Conservation (phyloP, 345 rosid species). For the Euphorbia pulcherrima region DNA sequence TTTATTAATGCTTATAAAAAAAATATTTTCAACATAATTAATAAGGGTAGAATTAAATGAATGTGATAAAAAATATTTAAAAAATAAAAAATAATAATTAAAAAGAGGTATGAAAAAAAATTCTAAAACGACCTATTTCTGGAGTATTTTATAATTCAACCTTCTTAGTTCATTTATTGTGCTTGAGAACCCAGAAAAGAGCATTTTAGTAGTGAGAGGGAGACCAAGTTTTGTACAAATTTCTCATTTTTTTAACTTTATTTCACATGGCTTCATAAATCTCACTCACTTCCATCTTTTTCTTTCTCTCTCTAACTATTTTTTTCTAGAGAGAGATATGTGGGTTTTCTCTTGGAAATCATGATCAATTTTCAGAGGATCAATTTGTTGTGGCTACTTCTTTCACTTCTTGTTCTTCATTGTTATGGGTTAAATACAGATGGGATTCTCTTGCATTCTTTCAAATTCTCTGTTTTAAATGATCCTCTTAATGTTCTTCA, state of each 20-base stretch:
- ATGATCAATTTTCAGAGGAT: constrained; percentile 38
- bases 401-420: constrained; percentile 14
- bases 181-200: constrained; percentile 10
- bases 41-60: no score
- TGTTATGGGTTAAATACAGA: constrained; percentile 55
- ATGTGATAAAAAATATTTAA: no score
- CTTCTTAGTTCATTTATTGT: neutral
- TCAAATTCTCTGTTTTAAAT: constrained; percentile 53
- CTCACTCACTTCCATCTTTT: constrained; percentile 23
- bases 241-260: constrained; percentile 15
- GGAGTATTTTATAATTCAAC: neutral
- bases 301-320: no score
- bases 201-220: constrained; percentile 30
- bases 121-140: no score
- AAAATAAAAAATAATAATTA: no score
- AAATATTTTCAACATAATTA: no score
- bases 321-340: constrained; percentile 14
- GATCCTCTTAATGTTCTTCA: constrained; percentile 60
- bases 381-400: constrained; percentile 27
- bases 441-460: constrained; percentile 71
- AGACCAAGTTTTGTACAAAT: constrained; percentile 16
- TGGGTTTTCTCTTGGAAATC: constrained; percentile 32
- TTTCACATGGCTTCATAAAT: constrained; percentile 51
- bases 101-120: no score
- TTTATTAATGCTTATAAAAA: no score